Conservation (phyloP, 306 rosid genomes). For the Castanea mollissima region DNA sequence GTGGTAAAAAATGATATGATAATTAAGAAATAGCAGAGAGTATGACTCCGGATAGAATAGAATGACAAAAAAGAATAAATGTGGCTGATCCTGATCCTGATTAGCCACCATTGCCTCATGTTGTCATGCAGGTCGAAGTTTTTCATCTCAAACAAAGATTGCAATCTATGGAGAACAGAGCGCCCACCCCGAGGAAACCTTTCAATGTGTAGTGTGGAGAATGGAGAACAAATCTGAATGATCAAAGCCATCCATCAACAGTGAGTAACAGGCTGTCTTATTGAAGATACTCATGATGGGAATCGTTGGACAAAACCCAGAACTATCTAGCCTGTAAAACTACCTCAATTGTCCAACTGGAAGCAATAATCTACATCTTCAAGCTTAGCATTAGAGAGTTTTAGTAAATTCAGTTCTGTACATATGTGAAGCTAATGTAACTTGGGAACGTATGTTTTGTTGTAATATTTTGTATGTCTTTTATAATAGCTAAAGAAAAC, state of each 20-base stretch:
- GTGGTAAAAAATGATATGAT: no score
- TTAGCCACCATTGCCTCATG: background rate
- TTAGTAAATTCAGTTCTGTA: constrained; percentile 1
- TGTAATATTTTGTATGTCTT: background rate
- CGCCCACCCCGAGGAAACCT: constrained; percentile 90
- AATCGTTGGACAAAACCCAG: background rate
- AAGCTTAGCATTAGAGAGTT: background rate
- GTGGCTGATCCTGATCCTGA: no score
- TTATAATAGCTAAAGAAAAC: background rate
- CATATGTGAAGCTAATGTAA: constrained; percentile 5
- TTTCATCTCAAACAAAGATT: constrained; percentile 93
- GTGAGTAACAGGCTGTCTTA: background rate
- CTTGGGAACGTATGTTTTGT: background rate
- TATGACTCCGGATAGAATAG: no score
- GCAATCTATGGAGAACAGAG: constrained; percentile 87
- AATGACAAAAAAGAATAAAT: no score
- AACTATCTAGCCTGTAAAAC: background rate
- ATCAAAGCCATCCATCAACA: background rate
- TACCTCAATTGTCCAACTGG: background rate
- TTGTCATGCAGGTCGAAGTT: constrained; percentile 71
- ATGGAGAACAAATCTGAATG: background rate
- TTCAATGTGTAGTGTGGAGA: constrained; percentile 51
- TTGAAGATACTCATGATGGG: background rate
- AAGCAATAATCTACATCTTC: background rate
- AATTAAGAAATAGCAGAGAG: no score